phyloP scores from a whole-genome alignment of 345 rosid species.

The Isatis tinctoria region DNA sequence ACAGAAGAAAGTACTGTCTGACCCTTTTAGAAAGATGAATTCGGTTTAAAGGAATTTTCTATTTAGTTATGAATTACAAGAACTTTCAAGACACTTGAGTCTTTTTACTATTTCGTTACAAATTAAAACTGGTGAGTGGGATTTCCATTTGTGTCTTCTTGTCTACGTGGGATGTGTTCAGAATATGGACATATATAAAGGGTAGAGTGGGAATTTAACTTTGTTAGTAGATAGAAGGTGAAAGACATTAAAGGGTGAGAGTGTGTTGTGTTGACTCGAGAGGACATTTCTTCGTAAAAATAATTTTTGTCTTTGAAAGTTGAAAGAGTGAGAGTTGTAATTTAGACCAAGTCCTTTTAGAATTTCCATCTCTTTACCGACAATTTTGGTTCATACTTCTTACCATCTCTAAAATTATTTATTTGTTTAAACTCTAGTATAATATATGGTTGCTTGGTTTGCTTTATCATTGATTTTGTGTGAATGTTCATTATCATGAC shows the following conservation, averaged over 20 bases:
- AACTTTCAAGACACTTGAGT: neutral
- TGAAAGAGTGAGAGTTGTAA: neutral
- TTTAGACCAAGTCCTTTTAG: constrained; percentile 10
- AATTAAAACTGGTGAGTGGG: constrained; percentile 16
- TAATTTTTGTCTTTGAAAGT: neutral
- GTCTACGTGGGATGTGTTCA: constrained; percentile 43
- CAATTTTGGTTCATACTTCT: neutral
- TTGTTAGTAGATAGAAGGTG: constrained; percentile 20
- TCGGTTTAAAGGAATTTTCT: neutral
- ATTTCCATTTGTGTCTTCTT: constrained; percentile 47
- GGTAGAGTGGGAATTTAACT: constrained; percentile 52
- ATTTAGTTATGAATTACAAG: neutral
- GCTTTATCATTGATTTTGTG: neutral
- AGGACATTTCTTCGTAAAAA: neutral
- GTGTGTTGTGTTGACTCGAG: constrained; percentile 15
- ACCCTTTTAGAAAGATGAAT: neutral
- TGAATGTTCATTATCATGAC: constrained; percentile 21
- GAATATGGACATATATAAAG: constrained; percentile 39
- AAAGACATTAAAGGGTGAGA: constrained; percentile 9
- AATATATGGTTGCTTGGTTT: neutral
- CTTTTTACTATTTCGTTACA: neutral
- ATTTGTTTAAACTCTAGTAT: neutral
- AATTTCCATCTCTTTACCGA: constrained; percentile 10
- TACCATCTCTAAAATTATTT: neutral
- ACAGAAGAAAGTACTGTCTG: neutral